Evolutionary conservation across 805 yeast genomes (phyloP), one percentile per base, ranked within the genome.

Genomic region (Saccharomycopsis oosterbeekiorum): DNA sequence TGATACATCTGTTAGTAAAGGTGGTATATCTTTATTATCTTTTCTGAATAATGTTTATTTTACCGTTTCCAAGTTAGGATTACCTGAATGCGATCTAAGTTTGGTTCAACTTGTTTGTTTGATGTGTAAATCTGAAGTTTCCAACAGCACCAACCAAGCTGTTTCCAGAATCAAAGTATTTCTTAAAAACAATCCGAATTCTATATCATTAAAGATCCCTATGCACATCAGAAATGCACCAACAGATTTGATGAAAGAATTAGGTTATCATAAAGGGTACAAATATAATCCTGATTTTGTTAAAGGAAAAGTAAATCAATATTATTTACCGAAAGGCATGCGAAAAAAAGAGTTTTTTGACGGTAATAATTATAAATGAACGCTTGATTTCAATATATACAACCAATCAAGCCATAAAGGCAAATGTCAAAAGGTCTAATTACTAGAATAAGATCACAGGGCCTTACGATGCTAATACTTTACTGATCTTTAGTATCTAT

Each of bases 141-240:
- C 96, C 12, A 79, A 84, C 10, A 73, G 78, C 41, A 83, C 92
- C n/a, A 88, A 84, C 63, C 69, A 77, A 0, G 75, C 82, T 64
- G 69, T 92, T 37, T 76, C 75, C 29, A 56, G 55, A 19, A 26
- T 63, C 12, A 56, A 58, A 29, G 3, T 81, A 34, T 62, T 62
- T 51, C 19, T 62, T 9, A 37, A 57, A 24, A 58, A 59, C 21
- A 60, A 63, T 17, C 65, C 65, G 24, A 62, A 60, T 17, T 29
- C 61, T n/a, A 17, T 62, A 17, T 15, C 55, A 40, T 41, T 63
- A 47, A 70, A 70, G 17, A 73, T 78, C 8, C 96, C 96, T 0
- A 66, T 86, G 68, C 98, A 94, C 72, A 76, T 94, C 42, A 80
- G 98, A 65, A 96, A 94, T 71, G 98, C 99, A 0, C 99, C 99